Base-by-base conservation (phyloP, 1,284 basidiomycete species). In the Termitomyces sp. region DNA sequence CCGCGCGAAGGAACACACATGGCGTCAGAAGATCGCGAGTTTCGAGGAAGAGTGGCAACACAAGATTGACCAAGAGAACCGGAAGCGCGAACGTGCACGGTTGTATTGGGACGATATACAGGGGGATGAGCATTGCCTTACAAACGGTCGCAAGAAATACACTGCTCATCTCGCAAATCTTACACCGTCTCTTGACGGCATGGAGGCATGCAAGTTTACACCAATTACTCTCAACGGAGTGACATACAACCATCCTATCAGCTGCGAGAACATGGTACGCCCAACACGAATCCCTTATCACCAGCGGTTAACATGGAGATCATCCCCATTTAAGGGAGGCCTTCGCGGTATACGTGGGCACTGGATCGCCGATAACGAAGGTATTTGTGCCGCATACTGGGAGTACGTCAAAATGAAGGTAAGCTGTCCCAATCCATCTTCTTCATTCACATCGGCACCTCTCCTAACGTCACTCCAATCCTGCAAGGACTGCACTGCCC, bases 161-260 rank as follows among this genome's bases (percentile, higher is more conserved):
- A 55, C 37, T 5, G 59, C 55, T 7, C 37, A 46, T 1, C 55
- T 60, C 10, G 55, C 44, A 5, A 60, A 60, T 13, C 39, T 60
- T 1, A 49, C 39, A 2, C 30, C 50, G 13, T 52, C 53, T 5
- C 37, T 59, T 13, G 51, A 59, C 33, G 47, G 39, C 16, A 37
- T 60, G 30, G 50, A 51, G 3, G 57, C 59, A 9, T 60, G 59
- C 50, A 58, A 46, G 34, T 35, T 30, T 3, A 60, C 59, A 7
- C 46, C 54, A 1, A 48, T 60, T 1, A 55, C 49, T 13, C 46
- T 60, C 18, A 52, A 59, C 34, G 57, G 53, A 5, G 43, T 51
- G 8, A 51, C 42, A 1, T 60, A 57, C 26, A 31, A 51, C 11
- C 44, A 37, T 5, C 59, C 57, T 1, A 38, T 49, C 18, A 14